Evolutionary conservation across 2,329 filamentous ascomycete species (phyloP).

Genomic region (Tricladium varicosporioides): DNA sequence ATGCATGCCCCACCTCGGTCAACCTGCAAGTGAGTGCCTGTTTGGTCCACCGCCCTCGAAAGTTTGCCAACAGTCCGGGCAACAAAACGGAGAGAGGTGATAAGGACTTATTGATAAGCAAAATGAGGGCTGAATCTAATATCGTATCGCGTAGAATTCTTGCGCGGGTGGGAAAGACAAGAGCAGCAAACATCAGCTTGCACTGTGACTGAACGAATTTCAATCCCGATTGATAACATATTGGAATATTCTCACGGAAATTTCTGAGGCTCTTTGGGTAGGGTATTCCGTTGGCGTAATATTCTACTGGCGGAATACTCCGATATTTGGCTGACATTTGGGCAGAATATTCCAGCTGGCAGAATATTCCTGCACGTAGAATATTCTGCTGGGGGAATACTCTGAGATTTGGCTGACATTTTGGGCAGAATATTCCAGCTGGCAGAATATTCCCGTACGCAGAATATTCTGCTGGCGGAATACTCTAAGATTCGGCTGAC

Average conservation of each 20-base stretch:
- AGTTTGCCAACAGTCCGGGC: background rate
- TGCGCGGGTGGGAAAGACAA: background rate
- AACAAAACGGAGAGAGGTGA: background rate
- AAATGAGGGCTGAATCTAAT: background rate
- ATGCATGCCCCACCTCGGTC: background rate
- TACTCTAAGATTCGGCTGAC: conserved; percentile 3
- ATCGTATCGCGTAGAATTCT: background rate
- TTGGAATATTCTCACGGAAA: background rate
- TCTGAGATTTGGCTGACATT: conserved; percentile 4
- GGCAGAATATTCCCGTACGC: conserved; percentile 9
- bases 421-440: conserved; percentile 10
- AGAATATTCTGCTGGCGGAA: conserved; percentile 12
- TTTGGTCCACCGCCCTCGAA: background rate
- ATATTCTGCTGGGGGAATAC: conserved; percentile 11
- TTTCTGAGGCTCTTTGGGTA: conserved; percentile 4
- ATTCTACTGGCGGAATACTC: conserved; percentile 9
- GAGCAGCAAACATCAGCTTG: background rate
- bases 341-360: conserved; percentile 6
- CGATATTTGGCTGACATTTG: conserved; percentile 6
- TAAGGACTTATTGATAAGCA: background rate
- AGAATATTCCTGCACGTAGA: conserved; percentile 11
- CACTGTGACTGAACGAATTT: background rate
- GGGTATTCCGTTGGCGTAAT: conserved; percentile 9
- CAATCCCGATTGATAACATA: background rate
- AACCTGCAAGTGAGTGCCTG: background rate